These are phyloP conservation scores for Bipolaris zeicola DNA, from an alignment of 2,329 filamentous ascomycete genomes.

Conservation along the genomic window DNA sequence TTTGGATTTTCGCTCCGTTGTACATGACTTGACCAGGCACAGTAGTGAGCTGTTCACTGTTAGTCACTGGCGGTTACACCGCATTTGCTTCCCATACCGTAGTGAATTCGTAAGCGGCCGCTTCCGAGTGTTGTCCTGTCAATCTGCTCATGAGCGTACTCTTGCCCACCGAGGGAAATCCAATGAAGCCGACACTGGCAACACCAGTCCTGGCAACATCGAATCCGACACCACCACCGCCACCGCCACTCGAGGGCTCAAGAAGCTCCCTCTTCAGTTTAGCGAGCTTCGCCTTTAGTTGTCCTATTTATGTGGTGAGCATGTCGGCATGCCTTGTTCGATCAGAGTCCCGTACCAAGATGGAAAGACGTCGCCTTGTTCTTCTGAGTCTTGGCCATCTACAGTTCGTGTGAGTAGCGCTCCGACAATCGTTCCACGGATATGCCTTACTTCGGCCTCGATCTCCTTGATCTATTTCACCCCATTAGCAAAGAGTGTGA, in stretches of 20 bases:
- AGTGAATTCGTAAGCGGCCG: slow-evolving; percentile 97
- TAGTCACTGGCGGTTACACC: slow-evolving; percentile 5
- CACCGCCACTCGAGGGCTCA: slow-evolving; percentile 80
- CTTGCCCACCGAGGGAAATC: slow-evolving; percentile 97
- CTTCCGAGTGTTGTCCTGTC: slow-evolving; percentile 97
- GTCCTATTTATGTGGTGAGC: slow-evolving; percentile 57
- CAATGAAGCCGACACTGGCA: slow-evolving; percentile 95
- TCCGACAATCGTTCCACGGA: slow-evolving; percentile 19
- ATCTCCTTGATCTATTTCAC: slow-evolving; percentile 84
- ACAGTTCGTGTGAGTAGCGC: slow-evolving; percentile 34
- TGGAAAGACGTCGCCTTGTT: slow-evolving; percentile 96
- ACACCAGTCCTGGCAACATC: slow-evolving; percentile 98
- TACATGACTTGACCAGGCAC: slow-evolving; percentile 95
- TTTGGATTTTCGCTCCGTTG: slow-evolving; percentile 96
- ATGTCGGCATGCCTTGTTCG: slow-evolving; percentile 11
- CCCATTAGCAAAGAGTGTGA: slow-evolving; percentile 34
- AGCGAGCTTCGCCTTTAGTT: slow-evolving; percentile 96
- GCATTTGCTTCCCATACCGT: slow-evolving; percentile 55
- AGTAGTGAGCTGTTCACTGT: slow-evolving; percentile 69
- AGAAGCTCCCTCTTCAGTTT: slow-evolving; percentile 97
- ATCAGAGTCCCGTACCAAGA: slow-evolving; percentile 62
- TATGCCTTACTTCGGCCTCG: slow-evolving; percentile 79
- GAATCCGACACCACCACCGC: slow-evolving; percentile 86
- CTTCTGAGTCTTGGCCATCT: slow-evolving; percentile 97
- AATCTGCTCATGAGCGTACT: slow-evolving; percentile 95